Percentiles rank a stretch among this genome's conserved stretches.
phyloP scores from a whole-genome alignment of 2,329 filamentous ascomycete species.

The Sarocladium strictum region DNA sequence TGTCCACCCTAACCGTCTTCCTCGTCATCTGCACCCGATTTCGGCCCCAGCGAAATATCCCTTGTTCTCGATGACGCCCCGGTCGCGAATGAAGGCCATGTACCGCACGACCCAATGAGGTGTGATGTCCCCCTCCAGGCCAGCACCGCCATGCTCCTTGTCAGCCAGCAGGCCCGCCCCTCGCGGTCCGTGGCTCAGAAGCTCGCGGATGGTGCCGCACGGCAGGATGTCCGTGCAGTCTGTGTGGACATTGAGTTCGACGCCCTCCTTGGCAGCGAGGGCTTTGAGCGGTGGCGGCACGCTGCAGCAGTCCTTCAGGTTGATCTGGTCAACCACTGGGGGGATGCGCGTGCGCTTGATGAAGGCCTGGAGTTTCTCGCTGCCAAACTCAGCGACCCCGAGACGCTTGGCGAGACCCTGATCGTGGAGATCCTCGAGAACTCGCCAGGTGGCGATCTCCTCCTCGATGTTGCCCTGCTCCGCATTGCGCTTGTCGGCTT shows the following conservation, averaged over 20 bases:
- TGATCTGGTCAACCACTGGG: constrained; percentile 91
- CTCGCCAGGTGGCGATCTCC: constrained; percentile 61
- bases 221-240: constrained; percentile 92
- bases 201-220: constrained; percentile 73
- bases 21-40: constrained; percentile 38
- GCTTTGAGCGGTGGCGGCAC: constrained; percentile 82
- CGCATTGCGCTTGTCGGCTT: constrained; percentile 58
- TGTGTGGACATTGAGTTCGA: constrained; percentile 88
- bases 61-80: constrained; percentile 97
- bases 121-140: constrained; percentile 69
- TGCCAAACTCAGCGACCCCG: constrained; percentile 88
- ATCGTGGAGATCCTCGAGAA: constrained; percentile 66
- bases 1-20: background rate
- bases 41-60: constrained; percentile 91
- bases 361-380: constrained; percentile 73
- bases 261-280: constrained; percentile 74
- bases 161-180: constrained; percentile 73
- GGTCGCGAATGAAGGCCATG: constrained; percentile 86
- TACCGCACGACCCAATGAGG: constrained; percentile 98
- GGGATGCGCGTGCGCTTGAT: constrained; percentile 63
- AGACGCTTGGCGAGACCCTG: constrained; percentile 68
- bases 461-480: constrained; percentile 61
- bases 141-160: constrained; percentile 39
- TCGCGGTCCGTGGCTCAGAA: constrained; percentile 65
- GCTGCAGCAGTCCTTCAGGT: constrained; percentile 90